These are phyloP conservation scores for Diutina mesorugosa DNA, from an alignment of 1,139 yeast genomes.

Conservation along the genomic window DNA sequence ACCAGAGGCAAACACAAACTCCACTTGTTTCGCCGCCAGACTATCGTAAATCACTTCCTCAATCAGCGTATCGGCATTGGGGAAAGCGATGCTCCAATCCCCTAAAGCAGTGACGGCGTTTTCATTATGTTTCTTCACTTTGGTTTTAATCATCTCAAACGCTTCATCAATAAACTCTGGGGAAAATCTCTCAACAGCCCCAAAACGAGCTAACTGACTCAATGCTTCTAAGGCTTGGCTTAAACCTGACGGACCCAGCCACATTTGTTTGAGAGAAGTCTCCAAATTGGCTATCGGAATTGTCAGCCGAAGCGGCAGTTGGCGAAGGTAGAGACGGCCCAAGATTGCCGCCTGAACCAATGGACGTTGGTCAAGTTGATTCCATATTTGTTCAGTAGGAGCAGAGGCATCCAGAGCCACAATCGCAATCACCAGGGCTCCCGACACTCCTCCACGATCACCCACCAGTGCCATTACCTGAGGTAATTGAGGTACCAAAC, in stretches of 20 bases:
- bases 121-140: neutral
- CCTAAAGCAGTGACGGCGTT: neutral
- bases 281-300: neutral
- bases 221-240: conserved; percentile 30
- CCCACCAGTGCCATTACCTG: neutral
- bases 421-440: neutral
- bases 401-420: neutral
- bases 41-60: conserved; percentile 43
- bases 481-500: neutral
- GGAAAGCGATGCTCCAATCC: neutral
- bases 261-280: neutral
- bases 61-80: conserved; percentile 6
- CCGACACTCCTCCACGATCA: neutral
- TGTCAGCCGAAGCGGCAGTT: neutral
- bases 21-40: conserved; percentile 58
- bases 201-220: conserved; percentile 48
- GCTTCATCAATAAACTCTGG: conserved; percentile 3
- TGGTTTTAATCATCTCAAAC: conserved; percentile 1
- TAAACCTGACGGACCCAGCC: neutral
- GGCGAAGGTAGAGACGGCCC: neutral
- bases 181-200: conserved; percentile 15
- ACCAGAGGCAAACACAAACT: conserved; percentile 66
- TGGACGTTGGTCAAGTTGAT: neutral
- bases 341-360: neutral
- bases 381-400: neutral